Evolutionary conservation across 177 flowering plant species (phyloP), one percentile per base, ranked within the genome.

Genomic region (Vitis hybrid): DNA sequence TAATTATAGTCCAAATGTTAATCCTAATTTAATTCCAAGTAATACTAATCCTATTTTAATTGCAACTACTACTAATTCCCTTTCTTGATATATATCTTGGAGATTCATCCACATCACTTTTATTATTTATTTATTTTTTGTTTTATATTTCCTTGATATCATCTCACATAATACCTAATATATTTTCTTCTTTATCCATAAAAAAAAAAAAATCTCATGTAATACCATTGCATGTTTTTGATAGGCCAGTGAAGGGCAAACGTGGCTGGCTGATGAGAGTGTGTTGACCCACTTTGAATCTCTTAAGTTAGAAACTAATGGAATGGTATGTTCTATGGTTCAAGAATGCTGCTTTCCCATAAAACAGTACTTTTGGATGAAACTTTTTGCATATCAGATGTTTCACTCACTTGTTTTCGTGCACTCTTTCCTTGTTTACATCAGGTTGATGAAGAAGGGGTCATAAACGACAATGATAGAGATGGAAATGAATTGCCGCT

Each of bases 401-500:
- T 64, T 51, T 65, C 45, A 57, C 55, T 69, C 53, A 62, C 59
- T 72, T 61, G 53, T 22, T 61, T 51, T 26, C 48, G 49, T 12
- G 2, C 61, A 51, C 51, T 48, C 16, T 21, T 60, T 70, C 19
- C 71, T 60, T 60, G 21, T 16, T 60, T 11, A 51, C 63, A 70
- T 78, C 80, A 88, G 97, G 81, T 74, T 67, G 68, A 69, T 11
- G 80, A 76, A 49, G 89, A 83, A 75, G 90, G 84, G 22, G 73
- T n/a, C 68, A 49, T 82, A 61, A 80, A 83, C 26, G 89, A 83
- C 66, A 75, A 71, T 73, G 98, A 90, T 77, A 77, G 18, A 70
- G 96, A 91, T 78, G 95, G 86, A 58, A 86, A 79, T 75, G 99
- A 95, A 61, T 70, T 95, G 76, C 93, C 99, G 68, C 62, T 93